Evolutionary conservation across 2,329 filamentous ascomycete genomes (phyloP).

Genomic region (Arachnomyces sp.): DNA sequence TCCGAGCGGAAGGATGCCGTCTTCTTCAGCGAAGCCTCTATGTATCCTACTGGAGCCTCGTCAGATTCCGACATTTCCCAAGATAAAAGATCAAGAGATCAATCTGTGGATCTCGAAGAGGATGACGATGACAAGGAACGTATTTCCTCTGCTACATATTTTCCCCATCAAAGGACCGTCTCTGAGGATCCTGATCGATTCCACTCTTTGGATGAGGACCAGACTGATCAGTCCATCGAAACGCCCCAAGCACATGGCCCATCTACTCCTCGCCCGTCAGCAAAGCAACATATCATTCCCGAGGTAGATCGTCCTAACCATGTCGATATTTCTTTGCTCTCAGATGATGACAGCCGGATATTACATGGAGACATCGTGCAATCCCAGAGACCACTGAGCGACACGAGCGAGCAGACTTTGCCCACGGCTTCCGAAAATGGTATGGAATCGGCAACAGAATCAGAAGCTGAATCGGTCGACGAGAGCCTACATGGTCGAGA

Average conservation of each 20-base stretch:
- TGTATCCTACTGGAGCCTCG: not conserved
- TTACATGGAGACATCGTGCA: slow-evolving; percentile 51
- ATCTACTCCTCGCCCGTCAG: slow-evolving; percentile 13
- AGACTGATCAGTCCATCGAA: slow-evolving; percentile 6
- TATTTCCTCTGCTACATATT: slow-evolving; percentile 57
- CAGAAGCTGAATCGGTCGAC: slow-evolving; percentile 35
- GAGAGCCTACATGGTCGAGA: slow-evolving; percentile 33
- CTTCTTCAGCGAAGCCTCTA: slow-evolving; percentile 1
- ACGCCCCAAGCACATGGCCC: not conserved
- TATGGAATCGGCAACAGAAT: slow-evolving; percentile 36
- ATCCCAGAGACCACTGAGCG: slow-evolving; percentile 30
- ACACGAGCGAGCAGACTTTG: slow-evolving; percentile 29
- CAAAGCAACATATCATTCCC: slow-evolving; percentile 20
- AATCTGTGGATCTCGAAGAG: slow-evolving; percentile 3
- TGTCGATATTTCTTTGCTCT: slow-evolving; percentile 55
- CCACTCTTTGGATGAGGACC: slow-evolving; percentile 12
- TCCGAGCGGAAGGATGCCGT: slow-evolving; percentile 19
- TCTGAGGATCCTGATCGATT: slow-evolving; percentile 29
- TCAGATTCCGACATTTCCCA: no score
- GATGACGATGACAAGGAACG: slow-evolving; percentile 55
- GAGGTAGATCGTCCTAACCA: slow-evolving; percentile 30
- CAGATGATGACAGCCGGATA: slow-evolving; percentile 52
- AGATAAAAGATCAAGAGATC: slow-evolving; percentile 13
- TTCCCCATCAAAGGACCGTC: slow-evolving; percentile 50
- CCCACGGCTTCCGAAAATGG: slow-evolving; percentile 29